Percentiles rank a stretch among this genome's conserved stretches.
Evolutionary conservation across 1,139 yeast genomes (phyloP).

Genomic region (Zygosaccharomyces pseudobailii): DNA sequence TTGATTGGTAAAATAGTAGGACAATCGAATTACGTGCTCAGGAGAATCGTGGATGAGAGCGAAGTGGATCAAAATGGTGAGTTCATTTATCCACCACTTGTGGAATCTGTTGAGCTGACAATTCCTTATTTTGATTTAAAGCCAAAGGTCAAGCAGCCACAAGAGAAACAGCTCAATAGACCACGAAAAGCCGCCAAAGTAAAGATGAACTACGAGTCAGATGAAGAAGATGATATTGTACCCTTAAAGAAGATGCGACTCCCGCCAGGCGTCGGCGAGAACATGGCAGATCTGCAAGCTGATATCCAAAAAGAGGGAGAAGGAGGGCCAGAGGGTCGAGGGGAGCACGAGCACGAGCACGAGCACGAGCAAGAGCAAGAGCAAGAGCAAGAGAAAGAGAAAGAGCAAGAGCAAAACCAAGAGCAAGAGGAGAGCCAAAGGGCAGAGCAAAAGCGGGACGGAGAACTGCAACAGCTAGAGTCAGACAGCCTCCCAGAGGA

Average conservation of each 20-base stretch:
- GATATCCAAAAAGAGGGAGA: constrained; percentile 9
- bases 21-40: constrained; percentile 51
- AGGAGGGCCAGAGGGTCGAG: neutral
- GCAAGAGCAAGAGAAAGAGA: neutral
- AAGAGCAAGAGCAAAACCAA: neutral
- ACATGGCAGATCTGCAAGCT: constrained; percentile 2
- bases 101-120: constrained; percentile 41
- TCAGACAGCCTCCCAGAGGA: too few species aligned
- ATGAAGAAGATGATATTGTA: constrained; percentile 28
- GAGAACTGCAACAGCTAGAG: neutral
- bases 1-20: constrained; percentile 63
- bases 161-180: constrained; percentile 16
- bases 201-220: constrained; percentile 29
- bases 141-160: constrained; percentile 5
- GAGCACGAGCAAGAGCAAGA: too few species aligned
- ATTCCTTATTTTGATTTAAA: constrained; percentile 52
- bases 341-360: neutral
- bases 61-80: constrained; percentile 42
- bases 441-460: neutral
- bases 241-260: constrained; percentile 37
- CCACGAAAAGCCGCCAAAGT: constrained; percentile 22
- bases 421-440: neutral
- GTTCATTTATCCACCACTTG: constrained; percentile 51
- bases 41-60: constrained; percentile 45
- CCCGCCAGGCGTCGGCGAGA: constrained; percentile 12